Conservation (phyloP, 1,284 basidiomycete species). For the Tausonia pullulans region DNA sequence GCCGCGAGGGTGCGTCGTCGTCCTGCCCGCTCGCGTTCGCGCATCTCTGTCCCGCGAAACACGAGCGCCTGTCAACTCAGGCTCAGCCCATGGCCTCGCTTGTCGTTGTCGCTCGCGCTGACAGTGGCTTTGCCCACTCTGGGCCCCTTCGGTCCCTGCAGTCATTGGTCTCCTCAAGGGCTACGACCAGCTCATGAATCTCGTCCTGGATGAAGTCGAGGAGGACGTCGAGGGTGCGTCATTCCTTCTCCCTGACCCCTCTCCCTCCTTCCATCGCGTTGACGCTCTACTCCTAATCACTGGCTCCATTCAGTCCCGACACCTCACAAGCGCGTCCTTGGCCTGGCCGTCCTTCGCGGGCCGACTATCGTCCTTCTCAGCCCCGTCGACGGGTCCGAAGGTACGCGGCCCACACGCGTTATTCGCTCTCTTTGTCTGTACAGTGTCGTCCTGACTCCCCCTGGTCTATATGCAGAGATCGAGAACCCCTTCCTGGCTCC, state of each 20-base stretch:
- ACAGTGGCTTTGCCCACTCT: neutral
- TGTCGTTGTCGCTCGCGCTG: neutral
- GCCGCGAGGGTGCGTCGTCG: constrained; percentile 64
- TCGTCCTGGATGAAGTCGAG: constrained; percentile 47
- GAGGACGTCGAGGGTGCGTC: constrained; percentile 36
- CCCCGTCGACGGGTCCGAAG: constrained; percentile 79
- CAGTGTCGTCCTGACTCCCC: neutral
- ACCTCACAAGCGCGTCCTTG: constrained; percentile 54
- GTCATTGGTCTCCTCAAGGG: constrained; percentile 89
- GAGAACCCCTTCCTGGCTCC: constrained; percentile 31
- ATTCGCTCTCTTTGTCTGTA: neutral
- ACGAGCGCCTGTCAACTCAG: too few relatives aligned
- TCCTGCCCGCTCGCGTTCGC: too few relatives aligned
- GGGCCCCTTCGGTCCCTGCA: constrained; percentile 29
- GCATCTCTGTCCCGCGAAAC: too few relatives aligned
- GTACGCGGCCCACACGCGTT: constrained; percentile 17
- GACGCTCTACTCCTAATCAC: neutral
- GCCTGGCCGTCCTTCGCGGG: constrained; percentile 77
- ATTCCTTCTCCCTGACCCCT: neutral
- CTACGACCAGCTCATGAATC: constrained; percentile 90
- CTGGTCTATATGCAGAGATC: constrained; percentile 26
- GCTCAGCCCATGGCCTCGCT: too few relatives aligned
- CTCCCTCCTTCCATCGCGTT: neutral
- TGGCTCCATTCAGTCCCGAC: constrained; percentile 45
- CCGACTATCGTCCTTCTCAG: constrained; percentile 86